Conservation (phyloP, 2,329 filamentous ascomycete species). For the Coniella lustricola region DNA sequence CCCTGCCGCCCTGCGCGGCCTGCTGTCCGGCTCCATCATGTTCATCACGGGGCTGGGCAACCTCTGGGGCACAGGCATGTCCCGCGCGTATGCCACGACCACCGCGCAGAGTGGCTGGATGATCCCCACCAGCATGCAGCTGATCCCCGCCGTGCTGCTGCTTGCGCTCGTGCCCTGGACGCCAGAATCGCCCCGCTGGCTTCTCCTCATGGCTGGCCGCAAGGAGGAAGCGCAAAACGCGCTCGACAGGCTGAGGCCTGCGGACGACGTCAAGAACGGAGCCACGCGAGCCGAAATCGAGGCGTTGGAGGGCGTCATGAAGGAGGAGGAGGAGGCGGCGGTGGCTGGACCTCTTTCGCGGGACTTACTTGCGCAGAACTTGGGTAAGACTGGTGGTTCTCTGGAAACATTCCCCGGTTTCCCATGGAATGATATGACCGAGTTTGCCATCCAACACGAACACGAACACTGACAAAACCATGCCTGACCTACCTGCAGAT, state of each 20-base stretch:
- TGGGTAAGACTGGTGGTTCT: neutral
- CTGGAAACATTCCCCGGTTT: neutral
- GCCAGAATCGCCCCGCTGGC: neutral
- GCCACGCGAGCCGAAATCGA: too few species aligned
- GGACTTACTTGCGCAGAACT: neutral
- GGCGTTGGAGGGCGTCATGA: too few species aligned
- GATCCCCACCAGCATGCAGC: neutral
- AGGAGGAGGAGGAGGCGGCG: too few species aligned
- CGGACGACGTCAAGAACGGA: too few species aligned
- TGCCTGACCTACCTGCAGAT: neutral
- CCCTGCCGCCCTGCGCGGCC: neutral
- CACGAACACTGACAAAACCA: too few species aligned
- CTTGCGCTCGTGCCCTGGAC: neutral
- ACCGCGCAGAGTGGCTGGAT: neutral
- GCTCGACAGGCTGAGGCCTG: too few species aligned
- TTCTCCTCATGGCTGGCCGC: neutral
- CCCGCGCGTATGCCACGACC: neutral
- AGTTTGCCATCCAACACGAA: too few species aligned
- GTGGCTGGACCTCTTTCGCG: neutral
- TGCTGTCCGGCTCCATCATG: neutral
- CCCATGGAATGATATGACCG: too few species aligned
- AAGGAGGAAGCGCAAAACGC: too few species aligned
- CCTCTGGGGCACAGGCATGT: conserved; percentile 1
- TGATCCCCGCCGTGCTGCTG: neutral
- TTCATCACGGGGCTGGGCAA: neutral